Evolutionary conservation across 2,329 filamentous ascomycete species (phyloP), one percentile per base, ranked within the genome.

Genomic region (Verticillium dahliae): DNA sequence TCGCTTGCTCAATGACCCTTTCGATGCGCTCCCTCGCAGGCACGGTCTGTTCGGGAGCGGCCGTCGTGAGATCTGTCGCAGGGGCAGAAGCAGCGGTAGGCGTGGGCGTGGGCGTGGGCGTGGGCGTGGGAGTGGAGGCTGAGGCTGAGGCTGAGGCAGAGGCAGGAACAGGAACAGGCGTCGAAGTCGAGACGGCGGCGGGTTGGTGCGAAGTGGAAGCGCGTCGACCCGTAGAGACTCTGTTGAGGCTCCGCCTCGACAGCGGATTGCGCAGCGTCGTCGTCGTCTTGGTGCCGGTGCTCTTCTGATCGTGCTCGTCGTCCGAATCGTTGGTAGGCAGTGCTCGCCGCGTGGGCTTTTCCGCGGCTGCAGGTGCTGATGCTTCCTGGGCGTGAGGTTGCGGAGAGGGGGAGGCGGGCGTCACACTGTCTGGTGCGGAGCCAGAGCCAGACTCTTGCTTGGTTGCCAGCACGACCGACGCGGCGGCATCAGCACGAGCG

Each of bases 1-100:
- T 82, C n/a, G 84, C 84, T 37, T 73, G 69, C 69, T 85, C 81
- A 45, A 88, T 76, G 34, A 85, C 80, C 68, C 75, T 80, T 67
- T 82, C 82, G 33, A 78, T 76, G 38, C 78, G 70, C 45, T 80
- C 79, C 64, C 76, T 79, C 64, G 79, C 76, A 14, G 56, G 35
- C 18, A 1, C 72, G 13, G 33, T 33, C 54, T 56, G 27, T 13
- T 33, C 33, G 6, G n/a, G 54, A 3, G 27, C 27, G 14, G 5
- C 54, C 27, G 10, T 7, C 10, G 54, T 14, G 33, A 9, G 13
- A 13, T 56, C 54, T 34, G 54, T 35, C 27, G 27, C 31, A 56
- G 54, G 31, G 4, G 54, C 33, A 4, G 41, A 52, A 35, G 62
- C 56, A 38, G 61, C 58, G 39, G 63, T 56, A 14, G 33, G n/a